Percentiles rank a stretch among this genome's conserved stretches.
Evolutionary conservation across 169 alveolate species (phyloP).

Genomic region (Sarcocystis neurona): DNA sequence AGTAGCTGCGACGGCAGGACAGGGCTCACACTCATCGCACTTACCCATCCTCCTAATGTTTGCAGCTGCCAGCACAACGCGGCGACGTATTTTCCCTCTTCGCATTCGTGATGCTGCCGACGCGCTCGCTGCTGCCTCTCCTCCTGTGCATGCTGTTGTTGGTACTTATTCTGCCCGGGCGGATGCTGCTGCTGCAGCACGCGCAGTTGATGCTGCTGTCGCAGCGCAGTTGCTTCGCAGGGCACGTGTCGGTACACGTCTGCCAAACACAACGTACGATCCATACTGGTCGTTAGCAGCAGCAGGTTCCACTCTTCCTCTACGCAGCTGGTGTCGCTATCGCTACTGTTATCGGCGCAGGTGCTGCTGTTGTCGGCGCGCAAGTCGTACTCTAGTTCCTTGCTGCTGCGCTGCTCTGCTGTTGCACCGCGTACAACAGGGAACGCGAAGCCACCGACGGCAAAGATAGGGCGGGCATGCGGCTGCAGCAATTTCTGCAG

Average conservation of each 20-base stretch:
- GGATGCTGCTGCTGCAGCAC: conserved; percentile 24
- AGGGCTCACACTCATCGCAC: background rate
- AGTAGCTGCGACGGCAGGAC: background rate
- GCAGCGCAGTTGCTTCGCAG: background rate
- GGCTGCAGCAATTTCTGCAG: conserved; percentile 42
- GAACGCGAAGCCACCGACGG: conserved; percentile 39
- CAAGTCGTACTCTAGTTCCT: no score
- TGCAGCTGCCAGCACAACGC: conserved; percentile 20
- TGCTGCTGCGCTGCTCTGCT: background rate
- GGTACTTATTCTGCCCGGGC: conserved; percentile 4
- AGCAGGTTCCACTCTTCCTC: conserved; percentile 1
- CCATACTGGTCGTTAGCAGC: conserved; percentile 22
- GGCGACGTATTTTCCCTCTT: background rate
- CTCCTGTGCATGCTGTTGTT: background rate
- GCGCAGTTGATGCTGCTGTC: background rate
- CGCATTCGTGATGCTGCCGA: background rate
- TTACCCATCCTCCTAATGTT: conserved; percentile 41
- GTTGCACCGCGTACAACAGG: background rate
- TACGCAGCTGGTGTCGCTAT: conserved; percentile 8
- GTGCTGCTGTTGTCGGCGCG: no score
- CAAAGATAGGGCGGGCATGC: conserved; percentile 43
- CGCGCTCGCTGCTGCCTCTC: conserved; percentile 27
- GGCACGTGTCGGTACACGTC: background rate
- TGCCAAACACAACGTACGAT: conserved; percentile 14
- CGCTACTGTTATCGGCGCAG: background rate